phyloP scores from a whole-genome alignment of 108 stramenopile genomes.

The Epithemia pelagica region DNA sequence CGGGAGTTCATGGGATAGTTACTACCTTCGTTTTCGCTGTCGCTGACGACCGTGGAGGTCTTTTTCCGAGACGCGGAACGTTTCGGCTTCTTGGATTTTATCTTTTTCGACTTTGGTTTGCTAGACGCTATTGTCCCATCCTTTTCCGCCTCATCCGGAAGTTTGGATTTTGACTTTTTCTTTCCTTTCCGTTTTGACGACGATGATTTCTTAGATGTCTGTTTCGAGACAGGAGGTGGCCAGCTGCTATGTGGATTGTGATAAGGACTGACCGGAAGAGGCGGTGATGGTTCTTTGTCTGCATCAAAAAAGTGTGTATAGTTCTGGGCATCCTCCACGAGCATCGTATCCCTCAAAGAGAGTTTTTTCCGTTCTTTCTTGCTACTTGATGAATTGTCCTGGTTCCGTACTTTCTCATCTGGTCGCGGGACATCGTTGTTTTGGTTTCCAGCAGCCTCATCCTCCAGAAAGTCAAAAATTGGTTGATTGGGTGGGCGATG shows the following conservation, averaged over 20 bases:
- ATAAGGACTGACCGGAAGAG: background rate
- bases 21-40: too few relatives aligned
- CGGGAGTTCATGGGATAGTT: too few relatives aligned
- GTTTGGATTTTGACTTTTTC: background rate
- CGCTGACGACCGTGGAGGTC: too few relatives aligned
- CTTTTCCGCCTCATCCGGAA: background rate
- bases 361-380: background rate
- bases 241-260: background rate
- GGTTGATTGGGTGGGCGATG: background rate
- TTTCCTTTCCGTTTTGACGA: background rate
- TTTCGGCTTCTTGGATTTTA: too few relatives aligned
- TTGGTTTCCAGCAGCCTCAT: background rate
- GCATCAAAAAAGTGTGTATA: background rate
- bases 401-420: background rate
- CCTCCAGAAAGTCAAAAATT: background rate
- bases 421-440: background rate
- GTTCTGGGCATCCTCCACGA: background rate
- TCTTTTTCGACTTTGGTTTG: too few relatives aligned
- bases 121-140: background rate
- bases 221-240: background rate
- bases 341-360: background rate
- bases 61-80: too few relatives aligned
- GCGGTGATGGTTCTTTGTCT: background rate
- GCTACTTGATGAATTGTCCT: background rate
- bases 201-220: background rate